Evolutionary conservation across 2,329 filamentous ascomycete species (phyloP).

Genomic region (Penicillium brasilianum): DNA sequence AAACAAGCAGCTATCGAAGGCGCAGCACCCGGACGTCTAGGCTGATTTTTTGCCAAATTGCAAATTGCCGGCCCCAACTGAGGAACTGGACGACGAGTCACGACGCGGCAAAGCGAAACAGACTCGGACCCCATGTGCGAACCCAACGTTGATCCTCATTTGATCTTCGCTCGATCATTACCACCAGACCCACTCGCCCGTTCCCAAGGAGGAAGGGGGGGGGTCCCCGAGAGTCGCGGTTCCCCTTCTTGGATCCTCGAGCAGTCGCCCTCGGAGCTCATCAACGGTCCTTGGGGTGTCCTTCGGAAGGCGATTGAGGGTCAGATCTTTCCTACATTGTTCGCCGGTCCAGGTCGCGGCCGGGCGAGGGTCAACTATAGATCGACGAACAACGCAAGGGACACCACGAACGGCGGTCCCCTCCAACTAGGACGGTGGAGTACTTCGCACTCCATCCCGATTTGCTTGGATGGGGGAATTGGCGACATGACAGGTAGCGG

Average conservation of each 20-base stretch:
- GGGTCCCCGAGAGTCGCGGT: too few species aligned
- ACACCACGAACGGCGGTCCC: constrained; percentile 1
- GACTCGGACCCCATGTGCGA: constrained; percentile 6
- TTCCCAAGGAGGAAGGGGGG: too few species aligned
- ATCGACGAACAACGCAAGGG: constrained; percentile 8
- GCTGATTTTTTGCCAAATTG: background rate
- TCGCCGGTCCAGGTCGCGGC: background rate
- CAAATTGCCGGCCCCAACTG: background rate
- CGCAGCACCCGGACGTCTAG: background rate
- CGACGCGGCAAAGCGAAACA: background rate
- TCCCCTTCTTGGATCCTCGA: background rate
- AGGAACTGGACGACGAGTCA: background rate
- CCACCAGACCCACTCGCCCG: constrained; percentile 1
- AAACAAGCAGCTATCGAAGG: constrained; percentile 3
- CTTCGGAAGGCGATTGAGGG: background rate
- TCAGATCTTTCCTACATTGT: background rate
- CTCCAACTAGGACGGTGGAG: background rate
- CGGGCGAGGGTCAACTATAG: constrained; percentile 6
- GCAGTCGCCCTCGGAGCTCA: too few species aligned
- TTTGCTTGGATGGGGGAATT: background rate
- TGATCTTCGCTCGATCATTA: constrained; percentile 5
- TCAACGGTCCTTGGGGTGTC: background rate
- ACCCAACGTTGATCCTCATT: constrained; percentile 20
- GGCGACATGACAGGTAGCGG: constrained; percentile 22
- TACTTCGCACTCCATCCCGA: background rate